phyloP scores from a whole-genome alignment of 1,284 basidiomycete species.

The Cryptococcus wingfieldii region DNA sequence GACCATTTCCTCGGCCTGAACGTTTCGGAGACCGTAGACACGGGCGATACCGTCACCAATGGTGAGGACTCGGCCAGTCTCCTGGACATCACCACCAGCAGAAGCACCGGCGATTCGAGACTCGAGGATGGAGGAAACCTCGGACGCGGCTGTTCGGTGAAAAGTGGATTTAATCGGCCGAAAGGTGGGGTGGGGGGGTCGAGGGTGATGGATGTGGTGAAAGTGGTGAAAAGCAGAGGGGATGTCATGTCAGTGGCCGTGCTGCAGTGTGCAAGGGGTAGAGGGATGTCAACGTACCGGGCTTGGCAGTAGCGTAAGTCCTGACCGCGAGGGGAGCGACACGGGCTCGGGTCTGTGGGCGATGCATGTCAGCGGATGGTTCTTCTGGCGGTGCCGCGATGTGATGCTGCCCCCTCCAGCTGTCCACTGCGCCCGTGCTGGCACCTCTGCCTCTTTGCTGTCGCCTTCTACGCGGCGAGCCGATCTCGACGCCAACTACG shows the following conservation, averaged over 20 bases:
- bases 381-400: neutral
- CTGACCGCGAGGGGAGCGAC: constrained; percentile 52
- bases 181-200: constrained; percentile 4
- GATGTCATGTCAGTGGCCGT: constrained; percentile 2
- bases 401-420: neutral
- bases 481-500: neutral
- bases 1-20: constrained; percentile 99
- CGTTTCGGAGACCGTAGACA: constrained; percentile 80
- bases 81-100: constrained; percentile 90
- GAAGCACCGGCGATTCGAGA: constrained; percentile 91
- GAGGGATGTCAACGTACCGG: constrained; percentile 60
- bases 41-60: constrained; percentile 99
- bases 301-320: constrained; percentile 95
- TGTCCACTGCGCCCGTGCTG: neutral
- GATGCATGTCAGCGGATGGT: constrained; percentile 5
- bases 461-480: neutral
- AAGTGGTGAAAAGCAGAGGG: neutral
- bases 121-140: constrained; percentile 98
- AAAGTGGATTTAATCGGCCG: constrained; percentile 11
- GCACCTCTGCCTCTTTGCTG: neutral
- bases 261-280: neutral
- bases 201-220: neutral
- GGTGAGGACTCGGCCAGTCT: constrained; percentile 97
- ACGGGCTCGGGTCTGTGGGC: constrained; percentile 37
- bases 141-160: constrained; percentile 73